A percentile compares a stretch with the other conserved stretches of the same genome.
Conservation (phyloP, 2,329 filamentous ascomycete species). For the Aphanocladium album region DNA sequence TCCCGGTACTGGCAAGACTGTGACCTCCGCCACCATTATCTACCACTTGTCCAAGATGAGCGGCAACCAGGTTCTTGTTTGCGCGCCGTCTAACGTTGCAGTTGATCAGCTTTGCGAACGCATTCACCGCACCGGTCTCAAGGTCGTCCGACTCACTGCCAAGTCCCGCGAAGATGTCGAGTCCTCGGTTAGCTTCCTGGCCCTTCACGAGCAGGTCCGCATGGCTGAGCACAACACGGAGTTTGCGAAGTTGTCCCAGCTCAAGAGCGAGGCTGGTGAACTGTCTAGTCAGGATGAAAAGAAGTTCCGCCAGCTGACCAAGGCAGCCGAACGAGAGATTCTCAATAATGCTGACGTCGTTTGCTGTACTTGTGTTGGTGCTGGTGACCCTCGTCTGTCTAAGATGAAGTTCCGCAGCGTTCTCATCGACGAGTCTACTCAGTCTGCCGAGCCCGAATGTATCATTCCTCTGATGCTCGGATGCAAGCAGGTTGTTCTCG, state of each 20-base stretch:
- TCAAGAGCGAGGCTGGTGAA: slow-evolving; percentile 89
- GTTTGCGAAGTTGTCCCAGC: slow-evolving; percentile 82
- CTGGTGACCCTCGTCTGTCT: slow-evolving; percentile 86
- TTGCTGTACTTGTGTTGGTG: slow-evolving; percentile 97
- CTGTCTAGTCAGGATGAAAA: slow-evolving; percentile 95
- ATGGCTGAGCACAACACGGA: slow-evolving; percentile 97
- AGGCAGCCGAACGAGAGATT: slow-evolving; percentile 91
- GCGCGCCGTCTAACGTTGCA: slow-evolving; percentile 95
- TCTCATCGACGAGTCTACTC: slow-evolving; percentile 95
- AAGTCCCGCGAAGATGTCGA: slow-evolving; percentile 99
- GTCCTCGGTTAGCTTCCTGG: slow-evolving; percentile 93
- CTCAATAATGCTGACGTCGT: slow-evolving; percentile 94
- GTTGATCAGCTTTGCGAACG: slow-evolving; percentile 98
- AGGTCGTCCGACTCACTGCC: slow-evolving; percentile 95
- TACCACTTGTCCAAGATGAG: slow-evolving; percentile 96
- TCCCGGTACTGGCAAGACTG: slow-evolving; percentile 95
- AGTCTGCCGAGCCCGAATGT: slow-evolving; percentile 96
- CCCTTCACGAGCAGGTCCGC: slow-evolving; percentile 92
- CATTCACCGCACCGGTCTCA: slow-evolving; percentile 88
- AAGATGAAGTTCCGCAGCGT: slow-evolving; percentile 99
- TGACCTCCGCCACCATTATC: slow-evolving; percentile 97
- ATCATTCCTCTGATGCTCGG: slow-evolving; percentile 97
- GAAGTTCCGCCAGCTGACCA: slow-evolving; percentile 93
- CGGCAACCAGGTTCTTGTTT: slow-evolving; percentile 90
- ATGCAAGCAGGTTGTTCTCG: slow-evolving; percentile 98